Evolutionary conservation across 495 filamentous ascomycete genomes (phyloP), one percentile per base, ranked within the genome.

Genomic region (Penicillium waksmanii): DNA sequence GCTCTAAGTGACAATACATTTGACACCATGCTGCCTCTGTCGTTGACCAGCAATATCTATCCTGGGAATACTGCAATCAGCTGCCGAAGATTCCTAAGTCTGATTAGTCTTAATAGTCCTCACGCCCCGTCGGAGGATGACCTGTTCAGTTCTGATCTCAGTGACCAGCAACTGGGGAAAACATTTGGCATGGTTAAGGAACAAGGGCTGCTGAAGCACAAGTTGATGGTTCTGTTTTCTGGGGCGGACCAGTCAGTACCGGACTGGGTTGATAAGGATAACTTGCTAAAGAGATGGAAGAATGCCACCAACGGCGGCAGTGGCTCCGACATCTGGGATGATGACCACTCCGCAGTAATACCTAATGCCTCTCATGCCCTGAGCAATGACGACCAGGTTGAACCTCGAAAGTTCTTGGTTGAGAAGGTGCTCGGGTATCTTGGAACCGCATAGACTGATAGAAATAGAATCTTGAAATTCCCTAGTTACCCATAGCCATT

Each of bases 81-180:
- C 81, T 48, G 63, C 85, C 89, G 36, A 70, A 67, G 93, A 43
- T 91, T 88, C 81, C 66, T 85, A 31, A 84, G 84, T 58, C 76
- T 97, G 13, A 80, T 82, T 10, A 85, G 80, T 47, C 77, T 79
- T 0, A 79, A 79, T 23, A 73, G 71, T 44, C 70, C 81, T 33
- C 60, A 84, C 64, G 51, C 70, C 21, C 79, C 75, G 0, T 88
- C 89, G 4, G 89, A 89, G 43, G 93, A 97, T 70, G 94, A 97
- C 68, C 87, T 89, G 62, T 97, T 96, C 74, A 90, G 87, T 51
- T 88, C 88, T n/a, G 90, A 93, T 70, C 72, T 96, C 11, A 66
- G 71, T 0, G 86, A 89, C 53, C 77, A 82, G 40, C 73, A 80
- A 58, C 67, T 93, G 15, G 56, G 50, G 23, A 64, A 66, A 23